Percentiles rank a stretch among this genome's conserved stretches.
Evolutionary conservation across 805 yeast species (phyloP).

Genomic region (Spathaspora hagerdaliae): DNA sequence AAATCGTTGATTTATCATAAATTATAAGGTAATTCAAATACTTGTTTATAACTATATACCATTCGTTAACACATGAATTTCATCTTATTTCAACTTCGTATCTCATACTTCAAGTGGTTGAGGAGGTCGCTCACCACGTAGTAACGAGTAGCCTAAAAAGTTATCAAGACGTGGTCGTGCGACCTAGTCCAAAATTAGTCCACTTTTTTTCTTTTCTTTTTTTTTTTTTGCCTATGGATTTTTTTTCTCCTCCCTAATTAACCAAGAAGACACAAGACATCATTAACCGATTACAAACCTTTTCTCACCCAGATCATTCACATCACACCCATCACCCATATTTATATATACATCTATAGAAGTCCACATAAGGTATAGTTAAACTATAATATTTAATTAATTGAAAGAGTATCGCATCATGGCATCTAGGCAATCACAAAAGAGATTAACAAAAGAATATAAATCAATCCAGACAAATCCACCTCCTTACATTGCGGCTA

Average conservation of each 20-base stretch:
- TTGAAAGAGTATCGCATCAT: constrained; percentile 10
- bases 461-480: constrained; percentile 73
- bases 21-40: too few relatives aligned
- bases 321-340: neutral
- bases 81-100: too few relatives aligned
- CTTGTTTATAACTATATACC: too few relatives aligned
- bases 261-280: neutral
- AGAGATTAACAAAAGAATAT: constrained; percentile 72
- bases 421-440: constrained; percentile 41
- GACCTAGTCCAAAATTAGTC: neutral
- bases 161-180: neutral
- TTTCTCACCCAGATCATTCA: neutral
- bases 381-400: too few relatives aligned
- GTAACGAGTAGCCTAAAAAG: too few relatives aligned
- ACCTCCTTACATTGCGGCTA: constrained; percentile 79
- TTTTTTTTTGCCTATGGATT: neutral
- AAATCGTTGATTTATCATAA: too few relatives aligned
- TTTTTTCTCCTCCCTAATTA: neutral
- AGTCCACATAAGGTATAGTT: neutral
- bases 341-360: neutral
- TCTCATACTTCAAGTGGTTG: too few relatives aligned
- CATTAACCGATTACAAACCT: neutral
- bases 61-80: too few relatives aligned
- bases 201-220: too few relatives aligned
- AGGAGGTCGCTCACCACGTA: too few relatives aligned